phyloP scores from a whole-genome alignment of 169 alveolate genomes.

The Plasmodium knowlesi region DNA sequence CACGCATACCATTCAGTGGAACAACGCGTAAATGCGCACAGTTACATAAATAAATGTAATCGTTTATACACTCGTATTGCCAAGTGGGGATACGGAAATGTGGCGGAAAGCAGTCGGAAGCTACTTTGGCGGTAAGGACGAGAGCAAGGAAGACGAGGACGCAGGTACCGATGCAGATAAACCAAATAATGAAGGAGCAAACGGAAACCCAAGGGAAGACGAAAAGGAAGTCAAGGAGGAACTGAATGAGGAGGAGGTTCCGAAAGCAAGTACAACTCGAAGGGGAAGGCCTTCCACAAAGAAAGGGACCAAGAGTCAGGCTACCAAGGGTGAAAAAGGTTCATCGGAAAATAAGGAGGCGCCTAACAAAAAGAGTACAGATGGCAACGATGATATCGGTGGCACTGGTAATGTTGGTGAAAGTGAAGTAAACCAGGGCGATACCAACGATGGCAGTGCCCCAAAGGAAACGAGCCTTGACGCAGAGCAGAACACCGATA shows the following conservation, averaged over 20 bases:
- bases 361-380: not conserved
- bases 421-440: not conserved
- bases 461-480: not conserved
- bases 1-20: not conserved
- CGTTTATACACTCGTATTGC: not conserved
- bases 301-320: not conserved
- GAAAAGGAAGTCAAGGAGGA: not conserved
- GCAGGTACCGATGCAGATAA: not conserved
- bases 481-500: not conserved
- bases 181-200: not conserved
- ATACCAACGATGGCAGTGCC: not conserved
- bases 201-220: not conserved
- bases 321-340: not conserved
- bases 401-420: not conserved
- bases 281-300: not conserved
- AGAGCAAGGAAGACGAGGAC: not conserved
- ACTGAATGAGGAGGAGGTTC: not conserved
- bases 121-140: conserved; percentile 10
- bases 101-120: conserved; percentile 45
- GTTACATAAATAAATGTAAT: not conserved
- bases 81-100: not conserved
- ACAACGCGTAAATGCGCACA: not conserved
- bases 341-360: not conserved
- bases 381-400: not conserved
- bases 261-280: not conserved